Conservation (phyloP, 495 filamentous ascomycete genomes). For the Aspergillus affinis region DNA sequence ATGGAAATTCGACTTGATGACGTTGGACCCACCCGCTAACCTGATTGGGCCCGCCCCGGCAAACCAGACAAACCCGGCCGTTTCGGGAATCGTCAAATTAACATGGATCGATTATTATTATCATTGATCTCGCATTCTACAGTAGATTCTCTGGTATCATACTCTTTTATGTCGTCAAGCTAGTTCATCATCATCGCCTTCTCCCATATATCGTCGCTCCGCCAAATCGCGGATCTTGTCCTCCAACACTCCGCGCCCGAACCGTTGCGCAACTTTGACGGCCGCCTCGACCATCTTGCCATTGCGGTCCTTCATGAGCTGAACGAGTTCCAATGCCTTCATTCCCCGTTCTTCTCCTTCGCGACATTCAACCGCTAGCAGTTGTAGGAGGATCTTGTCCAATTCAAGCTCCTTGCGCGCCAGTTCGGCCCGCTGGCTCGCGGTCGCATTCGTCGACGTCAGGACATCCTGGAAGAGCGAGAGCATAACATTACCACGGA, state of each 20-base stretch:
- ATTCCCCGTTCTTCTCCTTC: slow-evolving; percentile 90
- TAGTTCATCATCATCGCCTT: slow-evolving; percentile 55
- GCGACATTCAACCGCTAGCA: slow-evolving; percentile 86
- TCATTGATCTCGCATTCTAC: too few species aligned
- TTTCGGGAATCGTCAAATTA: too few species aligned
- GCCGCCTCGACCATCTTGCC: slow-evolving; percentile 87
- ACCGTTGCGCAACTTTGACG: slow-evolving; percentile 77
- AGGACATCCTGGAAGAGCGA: slow-evolving; percentile 69
- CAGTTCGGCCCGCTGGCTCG: slow-evolving; percentile 65
- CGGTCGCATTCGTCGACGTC: slow-evolving; percentile 57
- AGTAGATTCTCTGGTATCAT: too few species aligned
- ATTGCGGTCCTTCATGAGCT: slow-evolving; percentile 71
- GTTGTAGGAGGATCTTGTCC: slow-evolving; percentile 84
- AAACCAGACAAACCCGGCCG: not conserved
- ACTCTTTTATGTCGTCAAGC: slow-evolving; percentile 26
- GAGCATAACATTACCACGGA: slow-evolving; percentile 69
- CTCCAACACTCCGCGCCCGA: slow-evolving; percentile 69
- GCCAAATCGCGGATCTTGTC: slow-evolving; percentile 84
- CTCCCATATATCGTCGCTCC: slow-evolving; percentile 59
- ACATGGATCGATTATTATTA: too few species aligned
- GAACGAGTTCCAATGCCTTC: slow-evolving; percentile 86
- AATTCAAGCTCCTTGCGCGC: slow-evolving; percentile 72
- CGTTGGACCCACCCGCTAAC: slow-evolving; percentile 1
- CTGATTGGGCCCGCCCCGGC: not conserved
- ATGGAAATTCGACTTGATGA: slow-evolving; percentile 5